Base-by-base conservation (phyloP, 306 rosid genomes). In the Quercus gilva region DNA sequence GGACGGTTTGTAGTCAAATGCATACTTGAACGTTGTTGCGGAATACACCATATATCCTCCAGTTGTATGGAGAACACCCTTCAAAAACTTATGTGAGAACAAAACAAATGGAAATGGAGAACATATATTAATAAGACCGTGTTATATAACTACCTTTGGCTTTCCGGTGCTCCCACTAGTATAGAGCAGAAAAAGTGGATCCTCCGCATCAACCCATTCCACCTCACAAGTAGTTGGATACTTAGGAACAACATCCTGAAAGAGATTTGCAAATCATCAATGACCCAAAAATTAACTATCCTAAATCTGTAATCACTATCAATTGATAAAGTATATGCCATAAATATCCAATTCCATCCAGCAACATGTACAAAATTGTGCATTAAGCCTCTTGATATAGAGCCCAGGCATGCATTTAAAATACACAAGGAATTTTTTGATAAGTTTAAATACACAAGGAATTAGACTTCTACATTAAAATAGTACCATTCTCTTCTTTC, bases 121-220 rank as follows among this genome's bases (percentile, higher is more conserved):
- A 64, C 3, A 70, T 1, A 68, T 63, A 7, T 28, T 58, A 25
- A 69, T 69, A 67, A 23, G 70, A 73, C 17, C 41, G 77, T 15
- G 70, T 76, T 75, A 63, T 74, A 53, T 58, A 78, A 19, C 61
- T 87, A 93, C 99, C 99, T 93, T 95, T 23, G 99, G 98, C 80
- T 90, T 95, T 77, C 99, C 99, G 3, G 99, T 93, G 85, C 99
- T 95, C 79, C 99, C 99, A 86, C 99, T 95, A 64, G 99, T 95
- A 82, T 93, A 95, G 67, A 95, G 97, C 65, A 95, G 89, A 86
- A 95, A 95, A 77, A 95, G 94, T 80, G 99, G 99, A 82, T 88
- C 92, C 87, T 95, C 99, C 17, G 99, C 98, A 76, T 93, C 97
- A 82, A 95, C 92, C 99, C 99, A 95, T 86, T 95, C 98, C 87